Evolutionary conservation across 2,329 filamentous ascomycete genomes (phyloP), one percentile per base, ranked within the genome.

Genomic region (Talaromyces verruculosus): DNA sequence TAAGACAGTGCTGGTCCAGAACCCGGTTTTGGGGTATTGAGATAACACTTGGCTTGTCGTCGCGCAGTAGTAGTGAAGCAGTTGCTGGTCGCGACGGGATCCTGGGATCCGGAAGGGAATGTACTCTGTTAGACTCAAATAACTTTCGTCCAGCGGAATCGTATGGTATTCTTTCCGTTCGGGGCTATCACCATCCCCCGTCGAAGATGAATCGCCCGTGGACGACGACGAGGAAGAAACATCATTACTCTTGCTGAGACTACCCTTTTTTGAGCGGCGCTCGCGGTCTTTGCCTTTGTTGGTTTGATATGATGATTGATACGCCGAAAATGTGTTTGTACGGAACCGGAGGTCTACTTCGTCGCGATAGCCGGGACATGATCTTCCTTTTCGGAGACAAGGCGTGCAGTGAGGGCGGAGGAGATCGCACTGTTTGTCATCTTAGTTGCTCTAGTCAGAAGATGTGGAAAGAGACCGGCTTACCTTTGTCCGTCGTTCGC

Each of bases 1-100:
- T 33, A 49, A 25, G 47, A 63, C 61, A 30, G 49, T 63, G 43
- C 13, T 63, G 43, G 19, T 39, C 61, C 47, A 63, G 39, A 63
- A 63, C 7, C n/a, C 51, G 15, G 61, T 55, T 22, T 33, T 28
- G 35, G 33, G 61, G 30, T 41, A 47, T 37, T 39, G 30, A 1
- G 47, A 63, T 22, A 63, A 22, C 19, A 19, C 61, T 7, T 22
- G 35, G 1, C 45, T 28, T 7, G 61, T 51, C 35, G 39, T 51
- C 1, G 25, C 19, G 2, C 39, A n/a, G 25, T 63, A 47, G 43
- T 5, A 13, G 10, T 47, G 43, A 47, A 47, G 43, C 10, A 47
- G n/a, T 22, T 47, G n/a, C 43, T 47, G 43, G n/a, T 47, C 19
- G 19, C 43, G 43, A 47, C 19, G 19, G 10, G 43, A 19, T 47